Evolutionary conservation across 1,284 basidiomycete genomes (phyloP), one percentile per base, ranked within the genome.

Genomic region (Neolentinus lepideus): DNA sequence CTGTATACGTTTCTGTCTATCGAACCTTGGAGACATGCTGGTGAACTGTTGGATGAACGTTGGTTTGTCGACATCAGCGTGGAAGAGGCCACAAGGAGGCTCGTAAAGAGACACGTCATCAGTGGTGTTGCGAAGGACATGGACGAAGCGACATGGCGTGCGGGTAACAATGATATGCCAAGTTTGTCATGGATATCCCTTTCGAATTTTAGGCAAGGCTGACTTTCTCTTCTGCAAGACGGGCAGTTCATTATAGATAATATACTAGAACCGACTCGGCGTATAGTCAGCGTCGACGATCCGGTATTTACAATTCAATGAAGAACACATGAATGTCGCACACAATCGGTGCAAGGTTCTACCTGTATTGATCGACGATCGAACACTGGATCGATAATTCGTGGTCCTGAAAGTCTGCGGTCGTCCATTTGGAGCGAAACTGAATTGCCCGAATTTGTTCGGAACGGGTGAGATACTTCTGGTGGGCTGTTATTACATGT

Each of bases 1-100:
- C 71, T 96, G 21, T 96, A 97, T 68, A 81, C 84, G 1, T 83
- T 92, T 62, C 78, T 94, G 21, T 74, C 81, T n/a, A 72, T 83
- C 19, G 73, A 79, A 0, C 86, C 88, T 0, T 98, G 95, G 95
- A 66, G 66, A 1, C 76, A 80, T 16, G 89, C 85, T 1, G 83
- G 85, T 0, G 68, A 71, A 24, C 65, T 81, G 59, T 76, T 95
- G 57, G 90, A 98, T 65, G 84, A 92, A 64, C 76, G 90, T 14
- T 88, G 92, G 78, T 88, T 87, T 70, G 72, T 97, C 22, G 74
- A 86, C 11, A 73, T 90, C 6, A 81, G 85, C 27, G 65, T 76
- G 4, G 72, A 73, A 1, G 78, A 82, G 54, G 92, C 89, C 0
- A 77, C 78, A 60, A 65, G 71, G 51, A 76, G 94, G 48, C 68